Conservation (phyloP, 2,329 filamentous ascomycete genomes). For the Fusarium coicis region DNA sequence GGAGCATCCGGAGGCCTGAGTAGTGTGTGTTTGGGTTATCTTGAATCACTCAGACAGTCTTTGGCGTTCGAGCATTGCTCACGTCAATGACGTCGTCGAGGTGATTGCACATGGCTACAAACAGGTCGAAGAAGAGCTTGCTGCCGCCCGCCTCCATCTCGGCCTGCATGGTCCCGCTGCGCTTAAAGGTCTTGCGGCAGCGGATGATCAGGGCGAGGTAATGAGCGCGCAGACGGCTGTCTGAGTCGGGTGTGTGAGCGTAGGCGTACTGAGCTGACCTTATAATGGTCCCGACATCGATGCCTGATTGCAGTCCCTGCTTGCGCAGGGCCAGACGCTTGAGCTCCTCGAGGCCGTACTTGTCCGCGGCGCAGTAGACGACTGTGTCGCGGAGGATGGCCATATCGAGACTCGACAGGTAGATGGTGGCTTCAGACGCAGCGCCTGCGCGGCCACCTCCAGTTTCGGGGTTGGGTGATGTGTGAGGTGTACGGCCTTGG, state of each 20-base stretch:
- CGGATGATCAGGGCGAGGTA: constrained; percentile 98
- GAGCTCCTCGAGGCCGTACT: constrained; percentile 91
- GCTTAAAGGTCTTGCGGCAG: constrained; percentile 97
- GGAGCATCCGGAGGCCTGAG: constrained; percentile 38
- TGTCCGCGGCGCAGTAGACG: constrained; percentile 92
- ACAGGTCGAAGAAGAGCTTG: constrained; percentile 97
- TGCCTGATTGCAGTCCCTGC: constrained; percentile 92
- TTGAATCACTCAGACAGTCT: constrained; percentile 60
- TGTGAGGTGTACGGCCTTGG: constrained; percentile 54
- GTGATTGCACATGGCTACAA: constrained; percentile 98
- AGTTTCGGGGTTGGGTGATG: constrained; percentile 63
- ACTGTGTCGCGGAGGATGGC: constrained; percentile 90
- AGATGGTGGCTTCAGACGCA: constrained; percentile 69
- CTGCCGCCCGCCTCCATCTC: constrained; percentile 94
- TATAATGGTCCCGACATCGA: constrained; percentile 91
- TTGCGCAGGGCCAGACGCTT: constrained; percentile 92
- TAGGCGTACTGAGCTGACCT: constrained; percentile 95
- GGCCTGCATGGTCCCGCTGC: constrained; percentile 97
- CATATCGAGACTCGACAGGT: constrained; percentile 77
- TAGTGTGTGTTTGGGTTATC: constrained; percentile 21
- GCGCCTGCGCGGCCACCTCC: constrained; percentile 57
- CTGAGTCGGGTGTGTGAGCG: constrained; percentile 91
- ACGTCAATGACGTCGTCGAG: constrained; percentile 94
- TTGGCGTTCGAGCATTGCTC: constrained; percentile 72
- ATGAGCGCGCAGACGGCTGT: constrained; percentile 93